Conservation (phyloP, 352 stramenopile species). For the Plasmopara halstedii region DNA sequence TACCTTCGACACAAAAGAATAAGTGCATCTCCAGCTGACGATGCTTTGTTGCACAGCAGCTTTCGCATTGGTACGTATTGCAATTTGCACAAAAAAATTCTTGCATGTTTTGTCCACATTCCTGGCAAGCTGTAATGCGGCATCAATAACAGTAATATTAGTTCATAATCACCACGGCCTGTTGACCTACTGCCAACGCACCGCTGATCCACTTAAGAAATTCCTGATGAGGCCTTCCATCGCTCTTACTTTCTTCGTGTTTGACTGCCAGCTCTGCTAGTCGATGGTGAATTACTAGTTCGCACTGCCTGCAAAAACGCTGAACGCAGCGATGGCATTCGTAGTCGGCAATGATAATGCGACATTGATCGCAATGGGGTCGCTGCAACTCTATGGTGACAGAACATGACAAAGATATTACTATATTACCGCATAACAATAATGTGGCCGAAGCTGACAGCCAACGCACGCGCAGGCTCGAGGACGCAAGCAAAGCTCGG, state of each 20-base stretch:
- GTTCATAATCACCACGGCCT: background rate
- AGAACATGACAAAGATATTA: no score
- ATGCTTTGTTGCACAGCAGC: constrained; percentile 40
- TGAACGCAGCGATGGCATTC: constrained; percentile 37
- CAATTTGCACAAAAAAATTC: constrained; percentile 58
- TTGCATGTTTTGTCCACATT: constrained; percentile 29
- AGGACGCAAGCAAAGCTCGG: constrained; percentile 28
- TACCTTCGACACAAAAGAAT: constrained; percentile 59
- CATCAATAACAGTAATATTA: constrained; percentile 2
- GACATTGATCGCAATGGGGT: constrained; percentile 33
- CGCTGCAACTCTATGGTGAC: constrained; percentile 52
- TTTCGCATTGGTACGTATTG: constrained; percentile 47
- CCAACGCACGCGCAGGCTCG: constrained; percentile 29
- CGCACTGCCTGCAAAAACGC: constrained; percentile 40
- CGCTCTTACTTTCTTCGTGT: constrained; percentile 37
- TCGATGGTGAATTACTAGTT: constrained; percentile 34
- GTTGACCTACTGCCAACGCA: constrained; percentile 7
- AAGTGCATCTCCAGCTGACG: constrained; percentile 27
- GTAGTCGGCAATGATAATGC: constrained; percentile 27
- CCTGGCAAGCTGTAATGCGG: constrained; percentile 36
- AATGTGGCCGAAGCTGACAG: no score
- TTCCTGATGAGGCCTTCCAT: constrained; percentile 38
- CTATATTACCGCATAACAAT: no score
- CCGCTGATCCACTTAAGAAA: constrained; percentile 39
- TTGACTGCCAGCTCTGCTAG: constrained; percentile 17